Evolutionary conservation across 768 basidiomycete species (phyloP), one percentile per base, ranked within the genome.

Genomic region (Trametes gibbosa): DNA sequence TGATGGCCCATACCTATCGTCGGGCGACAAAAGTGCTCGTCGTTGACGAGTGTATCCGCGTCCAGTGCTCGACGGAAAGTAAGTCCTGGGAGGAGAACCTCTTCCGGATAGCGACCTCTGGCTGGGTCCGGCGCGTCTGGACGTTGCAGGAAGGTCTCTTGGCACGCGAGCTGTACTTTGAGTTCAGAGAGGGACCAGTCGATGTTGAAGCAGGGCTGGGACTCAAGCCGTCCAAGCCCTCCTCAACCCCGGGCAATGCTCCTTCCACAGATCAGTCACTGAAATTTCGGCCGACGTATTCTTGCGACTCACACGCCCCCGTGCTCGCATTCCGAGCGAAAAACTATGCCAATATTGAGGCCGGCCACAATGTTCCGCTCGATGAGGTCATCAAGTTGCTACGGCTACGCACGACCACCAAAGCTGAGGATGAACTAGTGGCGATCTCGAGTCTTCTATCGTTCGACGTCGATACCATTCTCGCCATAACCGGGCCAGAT

Each of bases 1-100:
- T 61, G 17, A 61, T 64, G 56, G 59, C 48, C 8, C 24, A 61
- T 27, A 64, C 59, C 1, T 63, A 63, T 23, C n/a, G 34, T 17
- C 21, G 37, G 5, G 63, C 59, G 16, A 50, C 24, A 2, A 50
- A 34, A 23, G 58, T 64, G 35, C 52, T 63, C 21, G 62, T 63
- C 21, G 34, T 55, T n/a, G 62, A 63, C 50, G 48, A 21, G 3
- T 39, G 57, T 14, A 49, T 63, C 10, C 52, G 58, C 12, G 13
- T 27, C n/a, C 40, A 50, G 19, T 55, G 48, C 35, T 55, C 53
- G n/a, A n/a, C n/a, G 13, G 25, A 29, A 17, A 16, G 39, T 8
- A 24, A 17, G 23, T 40, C 49, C 3, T n/a, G 10, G 14, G 25
- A 37, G 48, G 54, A 56, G 53, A 24, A 37, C 16, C 24, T 61